Evolutionary conservation across 2,329 filamentous ascomycete genomes (phyloP), one percentile per base, ranked within the genome.

Genomic region (Drechslerella dactyloides): DNA sequence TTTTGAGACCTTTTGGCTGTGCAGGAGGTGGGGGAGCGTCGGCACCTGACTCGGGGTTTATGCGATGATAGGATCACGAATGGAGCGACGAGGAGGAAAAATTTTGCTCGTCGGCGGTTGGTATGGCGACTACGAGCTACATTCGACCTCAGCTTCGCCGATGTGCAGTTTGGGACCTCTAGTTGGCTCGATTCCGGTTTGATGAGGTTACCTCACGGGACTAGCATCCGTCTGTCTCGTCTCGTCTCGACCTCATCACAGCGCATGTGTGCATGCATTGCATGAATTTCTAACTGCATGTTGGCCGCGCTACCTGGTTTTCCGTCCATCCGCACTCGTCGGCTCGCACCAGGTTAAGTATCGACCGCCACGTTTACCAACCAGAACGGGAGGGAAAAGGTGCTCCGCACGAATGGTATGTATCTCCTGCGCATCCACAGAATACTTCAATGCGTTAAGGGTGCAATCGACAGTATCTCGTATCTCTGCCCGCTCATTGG

Each of bases 1-100:
- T 42, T 53, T 59, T 33, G 13, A 15, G 19, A 33, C 27, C 19
- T 15, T 13, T 50, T 23, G 35, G 56, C 48, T 19, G 21, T 27
- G 46, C 35, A 15, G 30, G 48, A 42, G 59, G 66, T 70, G 58
- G 66, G 54, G 52, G 50, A 35, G 21, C 8, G 50, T 6, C 8
- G 17, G 50, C 23, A 50, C 17, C 17, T 23, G 46, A 50, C 17
- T 23, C 23, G 50, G 33, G 53, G 44, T 48, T 48, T 48, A 48
- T 21, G 44, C 44, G 44, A 21, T 21, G 7, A 33, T 33, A 33
- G 27, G 27, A 33, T 33, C 27, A 33, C 27, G 27, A 8, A 33
- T 33, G 4, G 27, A 33, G 27, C 3, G 3, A 8, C 27, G 27
- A 33, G 3, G 27, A 8, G 3, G 27, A 42, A 42, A 42, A 15